These are phyloP conservation scores for Geotrichum klebahnii DNA, from an alignment of 1,139 yeast genomes.

Conservation along the genomic window DNA sequence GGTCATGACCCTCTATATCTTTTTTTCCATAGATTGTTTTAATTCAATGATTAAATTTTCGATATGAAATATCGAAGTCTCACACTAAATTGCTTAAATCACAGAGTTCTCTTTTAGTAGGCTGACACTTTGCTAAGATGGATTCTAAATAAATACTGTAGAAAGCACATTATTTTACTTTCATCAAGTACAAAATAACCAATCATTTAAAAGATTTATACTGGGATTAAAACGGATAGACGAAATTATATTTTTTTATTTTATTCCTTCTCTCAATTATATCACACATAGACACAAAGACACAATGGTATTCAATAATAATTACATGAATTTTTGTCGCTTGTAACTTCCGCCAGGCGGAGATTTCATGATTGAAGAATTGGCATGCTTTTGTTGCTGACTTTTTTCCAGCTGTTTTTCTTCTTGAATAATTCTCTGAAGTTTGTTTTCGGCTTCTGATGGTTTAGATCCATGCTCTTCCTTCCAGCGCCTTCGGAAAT, in stretches of 20 bases:
- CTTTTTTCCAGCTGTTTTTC: conserved; percentile 15
- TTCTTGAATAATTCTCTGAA: conserved; percentile 26
- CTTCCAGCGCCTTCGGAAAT: conserved; percentile 40
- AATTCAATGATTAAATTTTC: neutral
- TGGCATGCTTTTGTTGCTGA: conserved; percentile 10
- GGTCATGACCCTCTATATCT: conserved; percentile 17
- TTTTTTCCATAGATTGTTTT: neutral
- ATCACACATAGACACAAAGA: neutral
- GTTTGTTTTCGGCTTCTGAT: conserved; percentile 35
- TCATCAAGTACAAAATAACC: too few relatives aligned
- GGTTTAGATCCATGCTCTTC: conserved; percentile 39
- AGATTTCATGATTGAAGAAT: neutral
- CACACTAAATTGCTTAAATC: too few relatives aligned
- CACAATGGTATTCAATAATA: neutral
- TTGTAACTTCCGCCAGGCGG: neutral
- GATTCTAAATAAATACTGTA: too few relatives aligned
- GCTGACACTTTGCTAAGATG: too few relatives aligned
- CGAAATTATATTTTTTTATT: too few relatives aligned
- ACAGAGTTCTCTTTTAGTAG: too few relatives aligned
- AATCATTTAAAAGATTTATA: too few relatives aligned
- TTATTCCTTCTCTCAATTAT: neutral
- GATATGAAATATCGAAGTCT: neutral
- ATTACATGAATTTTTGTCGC: neutral
- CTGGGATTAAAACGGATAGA: too few relatives aligned
- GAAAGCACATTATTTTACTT: too few relatives aligned